These are phyloP conservation scores for Casaregolazyma suthepensis DNA, from an alignment of 1,139 yeast species.

Conservation along the genomic window DNA sequence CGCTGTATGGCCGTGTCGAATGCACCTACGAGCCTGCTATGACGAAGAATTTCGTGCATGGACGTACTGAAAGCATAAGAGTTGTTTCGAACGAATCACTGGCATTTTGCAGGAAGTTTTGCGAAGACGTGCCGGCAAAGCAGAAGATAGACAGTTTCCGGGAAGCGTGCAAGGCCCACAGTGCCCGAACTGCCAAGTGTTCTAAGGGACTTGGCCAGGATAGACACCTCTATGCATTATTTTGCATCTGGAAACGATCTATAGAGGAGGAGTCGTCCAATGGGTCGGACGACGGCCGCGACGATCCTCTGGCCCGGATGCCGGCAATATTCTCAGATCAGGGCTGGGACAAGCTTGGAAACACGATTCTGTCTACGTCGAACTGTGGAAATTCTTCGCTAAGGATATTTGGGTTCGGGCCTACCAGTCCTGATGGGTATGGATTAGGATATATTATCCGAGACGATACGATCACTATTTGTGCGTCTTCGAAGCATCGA, in stretches of 20 bases:
- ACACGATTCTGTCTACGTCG: conserved; percentile 58
- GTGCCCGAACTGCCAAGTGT: conserved; percentile 60
- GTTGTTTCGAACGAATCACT: conserved; percentile 78
- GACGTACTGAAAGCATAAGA: conserved; percentile 87
- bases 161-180: conserved; percentile 66
- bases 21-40: conserved; percentile 95
- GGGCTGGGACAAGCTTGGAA: conserved; percentile 68
- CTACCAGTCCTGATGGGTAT: conserved; percentile 83
- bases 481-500: conserved; percentile 85
- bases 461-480: conserved; percentile 74
- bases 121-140: conserved; percentile 58
- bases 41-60: conserved; percentile 84
- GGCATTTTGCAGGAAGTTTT: conserved; percentile 75
- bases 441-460: conserved; percentile 90
- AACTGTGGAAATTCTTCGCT: conserved; percentile 83
- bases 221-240: conserved; percentile 80
- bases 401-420: conserved; percentile 87
- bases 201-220: conserved; percentile 82
- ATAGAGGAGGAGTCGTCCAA: conserved; percentile 38
- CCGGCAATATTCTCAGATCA: conserved; percentile 71
- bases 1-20: conserved; percentile 86
- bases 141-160: conserved; percentile 58
- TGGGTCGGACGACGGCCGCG: conserved; percentile 16
- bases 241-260: conserved; percentile 81
- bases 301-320: conserved; percentile 31